phyloP scores from a whole-genome alignment of 1,284 basidiomycete genomes.

The Boletus mariae region DNA sequence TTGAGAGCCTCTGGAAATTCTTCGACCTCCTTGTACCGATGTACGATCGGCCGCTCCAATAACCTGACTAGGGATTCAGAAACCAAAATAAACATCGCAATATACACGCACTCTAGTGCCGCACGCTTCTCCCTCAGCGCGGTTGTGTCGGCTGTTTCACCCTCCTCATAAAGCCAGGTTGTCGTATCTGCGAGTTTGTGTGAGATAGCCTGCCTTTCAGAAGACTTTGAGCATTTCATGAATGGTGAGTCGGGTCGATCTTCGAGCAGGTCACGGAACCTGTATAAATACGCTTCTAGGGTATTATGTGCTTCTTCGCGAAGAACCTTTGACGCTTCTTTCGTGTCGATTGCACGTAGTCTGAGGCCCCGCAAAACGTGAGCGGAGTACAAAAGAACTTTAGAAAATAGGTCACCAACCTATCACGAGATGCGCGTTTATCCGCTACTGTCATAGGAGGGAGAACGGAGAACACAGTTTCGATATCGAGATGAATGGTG shows the following conservation, averaged over 20 bases:
- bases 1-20: slow-evolving; percentile 71
- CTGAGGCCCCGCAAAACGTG: slow-evolving; percentile 40
- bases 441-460: slow-evolving; percentile 70
- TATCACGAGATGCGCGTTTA: slow-evolving; percentile 66
- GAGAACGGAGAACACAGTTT: slow-evolving; percentile 58
- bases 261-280: slow-evolving; percentile 79
- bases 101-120: slow-evolving; percentile 70
- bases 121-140: slow-evolving; percentile 72
- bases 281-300: slow-evolving; percentile 91
- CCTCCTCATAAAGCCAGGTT: slow-evolving; percentile 82
- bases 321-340: slow-evolving; percentile 73
- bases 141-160: slow-evolving; percentile 78
- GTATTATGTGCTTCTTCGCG: slow-evolving; percentile 90
- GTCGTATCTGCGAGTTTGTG: slow-evolving; percentile 69
- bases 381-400: neutral
- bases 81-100: neutral
- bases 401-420: slow-evolving; percentile 38
- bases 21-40: slow-evolving; percentile 84
- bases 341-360: slow-evolving; percentile 73
- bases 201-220: slow-evolving; percentile 67
- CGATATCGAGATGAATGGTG: slow-evolving; percentile 63
- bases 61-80: slow-evolving; percentile 43
- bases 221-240: slow-evolving; percentile 71
- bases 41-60: slow-evolving; percentile 78
- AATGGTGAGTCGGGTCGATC: slow-evolving; percentile 68